Evolutionary conservation across 2,329 filamentous ascomycete species (phyloP), one percentile per base, ranked within the genome.

Genomic region (Dactylellina parvicollis): DNA sequence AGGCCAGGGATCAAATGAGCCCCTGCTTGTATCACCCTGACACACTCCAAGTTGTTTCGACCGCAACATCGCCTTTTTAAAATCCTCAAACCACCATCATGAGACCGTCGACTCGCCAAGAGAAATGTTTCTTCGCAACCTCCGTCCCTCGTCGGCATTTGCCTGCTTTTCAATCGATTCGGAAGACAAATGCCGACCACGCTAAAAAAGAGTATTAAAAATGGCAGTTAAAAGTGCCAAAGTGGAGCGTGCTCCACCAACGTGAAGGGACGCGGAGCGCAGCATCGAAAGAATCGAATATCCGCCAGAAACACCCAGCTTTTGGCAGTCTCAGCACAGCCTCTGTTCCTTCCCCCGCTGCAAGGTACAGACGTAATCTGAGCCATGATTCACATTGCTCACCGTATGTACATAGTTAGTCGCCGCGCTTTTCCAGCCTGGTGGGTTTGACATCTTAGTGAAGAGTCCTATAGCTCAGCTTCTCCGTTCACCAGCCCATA

Each of bases 351-450:
- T n/a, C n/a, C n/a, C 56, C 42, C 36, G n/a, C 40, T 61, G 56
- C 44, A 61, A 44, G 56, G 56, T 61, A 61, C 56, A 30, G 20
- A 36, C 59, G 46, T 34, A 62, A 62, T 62, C 46, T 44, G 59
- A 40, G 28, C 46, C 54, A 59, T n/a, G n/a, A n/a, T n/a, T n/a
- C n/a, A n/a, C n/a, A n/a, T n/a, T n/a, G n/a, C n/a, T n/a, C n/a
- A n/a, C n/a, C n/a, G n/a, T n/a, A n/a, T n/a, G n/a, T n/a, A 59
- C 20, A 18, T 8, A 59, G 20, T 2, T 49, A 18, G 40, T 22
- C 40, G 40, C 24, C 44, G 22, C 16, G 44, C 44, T 4, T 5
- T 3, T 28, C 34, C 9, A 40, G 7, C n/a, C 10, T 20, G 4
- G 9, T 44, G 16, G 40, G 40, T 14, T 44, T 16, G 12, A 38